These are phyloP conservation scores for Avicennia marina DNA, from an alignment of 257 asterid genomes.

Conservation along the genomic window DNA sequence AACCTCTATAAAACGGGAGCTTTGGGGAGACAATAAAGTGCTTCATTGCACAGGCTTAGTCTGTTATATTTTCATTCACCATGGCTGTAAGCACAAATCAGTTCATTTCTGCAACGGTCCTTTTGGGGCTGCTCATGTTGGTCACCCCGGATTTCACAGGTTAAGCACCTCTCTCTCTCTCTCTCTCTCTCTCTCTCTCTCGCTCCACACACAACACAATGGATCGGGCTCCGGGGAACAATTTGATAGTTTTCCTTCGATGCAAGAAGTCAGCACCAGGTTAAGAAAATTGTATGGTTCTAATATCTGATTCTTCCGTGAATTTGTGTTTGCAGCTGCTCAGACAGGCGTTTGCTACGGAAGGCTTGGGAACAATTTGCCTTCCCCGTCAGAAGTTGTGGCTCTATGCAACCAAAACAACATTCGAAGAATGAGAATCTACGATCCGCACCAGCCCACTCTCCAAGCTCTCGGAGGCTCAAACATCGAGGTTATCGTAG, in stretches of 20 bases:
- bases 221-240: too few relatives aligned
- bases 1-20: too few relatives aligned
- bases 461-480: constrained; percentile 33
- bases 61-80: too few relatives aligned
- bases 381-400: constrained; percentile 24
- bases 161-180: background rate
- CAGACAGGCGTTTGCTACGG: constrained; percentile 43
- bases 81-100: too few relatives aligned
- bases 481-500: constrained; percentile 31
- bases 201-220: too few relatives aligned
- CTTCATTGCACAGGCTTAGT: too few relatives aligned
- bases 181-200: background rate
- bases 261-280: too few relatives aligned
- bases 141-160: constrained; percentile 23
- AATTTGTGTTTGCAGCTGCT: constrained; percentile 19
- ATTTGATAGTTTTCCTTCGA: too few relatives aligned
- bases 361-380: constrained; percentile 26
- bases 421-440: constrained; percentile 37
- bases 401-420: constrained; percentile 29
- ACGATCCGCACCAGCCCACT: constrained; percentile 27
- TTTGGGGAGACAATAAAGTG: too few relatives aligned
- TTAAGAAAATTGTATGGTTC: too few relatives aligned
- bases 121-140: constrained; percentile 20
- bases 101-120: too few relatives aligned
- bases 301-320: too few relatives aligned